phyloP scores from a whole-genome alignment of 306 rosid species.

The Castanopsis chinensis region DNA sequence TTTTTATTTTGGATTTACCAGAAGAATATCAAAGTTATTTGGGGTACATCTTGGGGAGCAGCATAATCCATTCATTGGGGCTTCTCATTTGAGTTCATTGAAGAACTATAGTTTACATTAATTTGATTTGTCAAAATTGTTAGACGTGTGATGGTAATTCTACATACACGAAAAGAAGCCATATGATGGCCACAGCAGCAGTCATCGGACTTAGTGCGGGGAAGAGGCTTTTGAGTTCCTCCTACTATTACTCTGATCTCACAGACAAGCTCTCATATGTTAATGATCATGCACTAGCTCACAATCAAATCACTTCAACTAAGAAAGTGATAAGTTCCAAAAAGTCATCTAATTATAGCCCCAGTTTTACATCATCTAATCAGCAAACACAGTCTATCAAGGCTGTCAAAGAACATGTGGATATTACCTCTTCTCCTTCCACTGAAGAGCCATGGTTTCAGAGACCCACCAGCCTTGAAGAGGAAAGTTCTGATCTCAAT shows the following conservation, averaged over 20 bases:
- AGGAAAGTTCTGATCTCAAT: slow-evolving; percentile 51
- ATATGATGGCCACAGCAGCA: slow-evolving; percentile 88
- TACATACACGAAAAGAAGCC: slow-evolving; percentile 37
- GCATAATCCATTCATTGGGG: not conserved
- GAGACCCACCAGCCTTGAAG: slow-evolving; percentile 42
- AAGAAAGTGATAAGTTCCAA: slow-evolving; percentile 49
- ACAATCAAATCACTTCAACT: slow-evolving; percentile 47
- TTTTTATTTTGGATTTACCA: not conserved
- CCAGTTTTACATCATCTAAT: slow-evolving; percentile 44
- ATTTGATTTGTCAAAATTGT: slow-evolving; percentile 13
- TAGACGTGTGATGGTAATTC: slow-evolving; percentile 45
- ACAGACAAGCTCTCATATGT: slow-evolving; percentile 58
- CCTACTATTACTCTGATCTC: slow-evolving; percentile 68
- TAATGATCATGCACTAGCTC: slow-evolving; percentile 52
- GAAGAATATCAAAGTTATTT: slow-evolving; percentile 14
- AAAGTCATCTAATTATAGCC: slow-evolving; percentile 49
- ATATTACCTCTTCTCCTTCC: slow-evolving; percentile 37
- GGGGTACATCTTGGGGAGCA: slow-evolving; percentile 33
- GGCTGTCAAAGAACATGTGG: slow-evolving; percentile 68
- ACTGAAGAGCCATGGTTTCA: slow-evolving; percentile 46
- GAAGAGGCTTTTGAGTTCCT: slow-evolving; percentile 78
- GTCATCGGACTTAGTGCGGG: slow-evolving; percentile 82
- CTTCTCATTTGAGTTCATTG: not conserved
- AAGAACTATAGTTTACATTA: slow-evolving; percentile 13
- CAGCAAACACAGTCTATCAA: slow-evolving; percentile 48